Conservation (phyloP, 1,284 basidiomycete genomes). For the Sporisorium iseilematis-ciliati region DNA sequence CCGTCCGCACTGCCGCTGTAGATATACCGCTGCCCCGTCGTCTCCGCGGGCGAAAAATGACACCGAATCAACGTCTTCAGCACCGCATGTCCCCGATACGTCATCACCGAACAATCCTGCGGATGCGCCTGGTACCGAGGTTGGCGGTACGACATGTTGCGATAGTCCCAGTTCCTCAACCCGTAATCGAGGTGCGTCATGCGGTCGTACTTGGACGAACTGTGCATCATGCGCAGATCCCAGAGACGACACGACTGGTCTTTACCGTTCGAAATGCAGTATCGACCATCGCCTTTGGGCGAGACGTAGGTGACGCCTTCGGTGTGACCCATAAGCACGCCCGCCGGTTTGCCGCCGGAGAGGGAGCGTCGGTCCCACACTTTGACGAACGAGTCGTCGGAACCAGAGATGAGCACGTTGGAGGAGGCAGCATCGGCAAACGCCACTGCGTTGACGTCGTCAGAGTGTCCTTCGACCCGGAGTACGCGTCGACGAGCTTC, state of each 20-base stretch:
- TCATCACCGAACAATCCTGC: slow-evolving; percentile 93
- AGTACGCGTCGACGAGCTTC: slow-evolving; percentile 82
- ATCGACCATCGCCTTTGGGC: slow-evolving; percentile 83
- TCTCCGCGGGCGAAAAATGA: slow-evolving; percentile 91
- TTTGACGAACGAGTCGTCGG: slow-evolving; percentile 93
- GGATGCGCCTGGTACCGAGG: slow-evolving; percentile 77
- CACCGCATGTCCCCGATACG: slow-evolving; percentile 89
- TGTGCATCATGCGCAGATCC: slow-evolving; percentile 93
- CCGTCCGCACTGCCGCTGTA: slow-evolving; percentile 90
- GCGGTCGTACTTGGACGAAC: slow-evolving; percentile 77
- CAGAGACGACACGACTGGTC: slow-evolving; percentile 92
- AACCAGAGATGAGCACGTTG: slow-evolving; percentile 92
- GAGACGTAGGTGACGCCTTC: slow-evolving; percentile 73
- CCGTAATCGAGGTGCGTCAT: slow-evolving; percentile 76
- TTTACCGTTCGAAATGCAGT: slow-evolving; percentile 96
- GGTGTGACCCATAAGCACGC: slow-evolving; percentile 92
- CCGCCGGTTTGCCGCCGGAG: slow-evolving; percentile 82
- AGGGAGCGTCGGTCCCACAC: slow-evolving; percentile 94
- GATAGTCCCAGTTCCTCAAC: slow-evolving; percentile 81
- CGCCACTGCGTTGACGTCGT: slow-evolving; percentile 93
- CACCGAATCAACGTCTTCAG: slow-evolving; percentile 92
- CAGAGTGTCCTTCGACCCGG: slow-evolving; percentile 83
- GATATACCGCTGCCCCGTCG: slow-evolving; percentile 91
- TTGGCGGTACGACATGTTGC: slow-evolving; percentile 73
- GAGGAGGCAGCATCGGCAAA: slow-evolving; percentile 93